phyloP scores from a whole-genome alignment of 2,329 filamentous ascomycete genomes.

The Exophiala mesophila region DNA sequence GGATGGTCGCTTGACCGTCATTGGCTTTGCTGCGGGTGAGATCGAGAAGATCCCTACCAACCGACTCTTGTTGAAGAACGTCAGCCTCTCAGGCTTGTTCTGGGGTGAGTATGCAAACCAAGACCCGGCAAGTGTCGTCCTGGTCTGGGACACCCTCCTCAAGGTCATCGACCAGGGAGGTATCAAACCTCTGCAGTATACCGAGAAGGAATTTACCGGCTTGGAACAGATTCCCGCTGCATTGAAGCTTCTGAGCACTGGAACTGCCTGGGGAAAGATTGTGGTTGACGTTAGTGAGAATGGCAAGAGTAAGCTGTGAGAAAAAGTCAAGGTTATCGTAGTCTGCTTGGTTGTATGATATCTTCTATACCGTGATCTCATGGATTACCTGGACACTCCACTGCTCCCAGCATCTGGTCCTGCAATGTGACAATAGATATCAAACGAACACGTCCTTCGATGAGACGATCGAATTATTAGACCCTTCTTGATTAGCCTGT shows the following conservation, averaged over 20 bases:
- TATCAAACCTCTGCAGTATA: slow-evolving; percentile 75
- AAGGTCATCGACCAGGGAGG: slow-evolving; percentile 70
- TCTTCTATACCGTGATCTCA: too few relatives aligned
- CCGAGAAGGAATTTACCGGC: slow-evolving; percentile 73
- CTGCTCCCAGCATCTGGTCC: too few relatives aligned
- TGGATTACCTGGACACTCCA: too few relatives aligned
- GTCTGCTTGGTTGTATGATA: too few relatives aligned
- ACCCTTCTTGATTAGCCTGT: too few relatives aligned
- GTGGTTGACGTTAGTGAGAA: slow-evolving; percentile 68
- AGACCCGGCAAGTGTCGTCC: slow-evolving; percentile 63
- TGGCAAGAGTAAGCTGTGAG: slow-evolving; percentile 31
- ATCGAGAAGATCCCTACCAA: slow-evolving; percentile 94
- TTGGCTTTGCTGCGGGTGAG: slow-evolving; percentile 78
- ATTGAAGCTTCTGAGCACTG: slow-evolving; percentile 44
- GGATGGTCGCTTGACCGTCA: slow-evolving; percentile 82
- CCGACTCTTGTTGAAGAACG: slow-evolving; percentile 87
- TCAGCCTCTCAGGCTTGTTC: slow-evolving; percentile 79
- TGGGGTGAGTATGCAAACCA: slow-evolving; percentile 76
- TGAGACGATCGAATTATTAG: too few relatives aligned
- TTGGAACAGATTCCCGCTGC: slow-evolving; percentile 73
- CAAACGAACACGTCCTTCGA: too few relatives aligned
- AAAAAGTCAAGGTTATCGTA: too few relatives aligned
- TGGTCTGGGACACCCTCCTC: slow-evolving; percentile 81
- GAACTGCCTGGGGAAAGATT: slow-evolving; percentile 94
- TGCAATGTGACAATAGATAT: too few relatives aligned